These are phyloP conservation scores for Austroboletus novae-zelandiae DNA, from an alignment of 1,284 basidiomycete genomes.

Conservation along the genomic window DNA sequence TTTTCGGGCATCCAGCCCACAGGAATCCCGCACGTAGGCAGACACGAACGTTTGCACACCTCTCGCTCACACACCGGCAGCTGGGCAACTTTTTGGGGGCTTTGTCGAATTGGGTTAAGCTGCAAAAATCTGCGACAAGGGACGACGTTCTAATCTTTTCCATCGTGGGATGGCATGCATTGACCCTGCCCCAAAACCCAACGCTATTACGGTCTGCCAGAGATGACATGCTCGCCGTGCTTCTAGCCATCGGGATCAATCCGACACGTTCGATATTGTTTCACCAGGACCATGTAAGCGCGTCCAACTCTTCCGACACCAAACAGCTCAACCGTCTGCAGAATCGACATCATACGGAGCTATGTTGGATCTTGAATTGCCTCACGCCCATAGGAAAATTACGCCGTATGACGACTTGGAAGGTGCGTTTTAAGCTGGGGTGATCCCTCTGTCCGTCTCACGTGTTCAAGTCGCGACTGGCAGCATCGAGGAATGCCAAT, in stretches of 20 bases:
- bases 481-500: slow-evolving; percentile 69
- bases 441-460: slow-evolving; percentile 2
- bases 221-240: slow-evolving; percentile 77
- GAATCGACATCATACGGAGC: slow-evolving; percentile 83
- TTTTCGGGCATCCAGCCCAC: slow-evolving; percentile 86
- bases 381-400: slow-evolving; percentile 82
- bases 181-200: slow-evolving; percentile 88
- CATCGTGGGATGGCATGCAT: slow-evolving; percentile 89
- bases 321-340: slow-evolving; percentile 30
- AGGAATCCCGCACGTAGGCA: slow-evolving; percentile 78
- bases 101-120: slow-evolving; percentile 81
- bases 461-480: slow-evolving; percentile 64
- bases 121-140: slow-evolving; percentile 61
- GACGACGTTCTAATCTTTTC: slow-evolving; percentile 77
- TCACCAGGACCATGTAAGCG: slow-evolving; percentile 83
- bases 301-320: background rate
- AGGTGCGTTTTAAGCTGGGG: slow-evolving; percentile 47
- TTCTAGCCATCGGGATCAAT: slow-evolving; percentile 86
- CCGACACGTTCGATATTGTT: slow-evolving; percentile 68
- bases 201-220: slow-evolving; percentile 58
- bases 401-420: slow-evolving; percentile 94
- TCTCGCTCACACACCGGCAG: slow-evolving; percentile 40
- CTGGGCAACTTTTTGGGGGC: slow-evolving; percentile 94
- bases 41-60: background rate
- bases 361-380: slow-evolving; percentile 92